Evolutionary conservation across 306 rosid genomes (phyloP).

Genomic region (Inga oerstediana): DNA sequence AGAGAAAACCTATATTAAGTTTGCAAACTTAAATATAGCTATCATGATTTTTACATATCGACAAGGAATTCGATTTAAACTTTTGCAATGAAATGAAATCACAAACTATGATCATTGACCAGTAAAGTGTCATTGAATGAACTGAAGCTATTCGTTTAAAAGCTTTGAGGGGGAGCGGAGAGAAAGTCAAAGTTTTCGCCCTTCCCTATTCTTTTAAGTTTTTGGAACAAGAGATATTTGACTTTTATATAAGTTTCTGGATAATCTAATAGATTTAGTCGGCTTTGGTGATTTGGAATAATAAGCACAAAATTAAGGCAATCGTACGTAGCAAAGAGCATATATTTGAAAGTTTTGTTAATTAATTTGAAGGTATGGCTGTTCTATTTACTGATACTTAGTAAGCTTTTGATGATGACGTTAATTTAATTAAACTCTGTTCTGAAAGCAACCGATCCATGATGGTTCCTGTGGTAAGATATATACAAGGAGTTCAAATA

Average conservation of each 20-base stretch:
- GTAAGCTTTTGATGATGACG: background rate
- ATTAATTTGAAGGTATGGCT: background rate
- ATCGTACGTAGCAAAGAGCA: background rate
- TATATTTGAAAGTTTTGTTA: background rate
- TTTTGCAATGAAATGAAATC: background rate
- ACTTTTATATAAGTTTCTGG: background rate
- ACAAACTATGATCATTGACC: background rate
- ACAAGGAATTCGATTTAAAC: background rate
- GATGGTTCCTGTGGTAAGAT: no score
- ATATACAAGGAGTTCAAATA: no score
- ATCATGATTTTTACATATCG: background rate
- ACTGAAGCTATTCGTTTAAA: background rate
- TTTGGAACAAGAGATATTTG: background rate
- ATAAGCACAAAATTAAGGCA: background rate
- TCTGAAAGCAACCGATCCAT: no score
- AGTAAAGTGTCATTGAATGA: background rate
- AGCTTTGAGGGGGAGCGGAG: background rate
- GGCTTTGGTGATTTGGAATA: no score
- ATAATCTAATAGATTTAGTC: background rate
- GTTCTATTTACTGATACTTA: background rate
- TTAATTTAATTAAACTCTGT: no score
- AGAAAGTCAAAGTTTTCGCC: background rate
- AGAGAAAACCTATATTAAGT: no score
- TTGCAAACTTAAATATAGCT: background rate
- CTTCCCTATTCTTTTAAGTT: background rate